Percentiles rank a stretch among this genome's conserved stretches.
Evolutionary conservation across 2,329 filamentous ascomycete genomes (phyloP).

Genomic region (Cercospora berteroae): DNA sequence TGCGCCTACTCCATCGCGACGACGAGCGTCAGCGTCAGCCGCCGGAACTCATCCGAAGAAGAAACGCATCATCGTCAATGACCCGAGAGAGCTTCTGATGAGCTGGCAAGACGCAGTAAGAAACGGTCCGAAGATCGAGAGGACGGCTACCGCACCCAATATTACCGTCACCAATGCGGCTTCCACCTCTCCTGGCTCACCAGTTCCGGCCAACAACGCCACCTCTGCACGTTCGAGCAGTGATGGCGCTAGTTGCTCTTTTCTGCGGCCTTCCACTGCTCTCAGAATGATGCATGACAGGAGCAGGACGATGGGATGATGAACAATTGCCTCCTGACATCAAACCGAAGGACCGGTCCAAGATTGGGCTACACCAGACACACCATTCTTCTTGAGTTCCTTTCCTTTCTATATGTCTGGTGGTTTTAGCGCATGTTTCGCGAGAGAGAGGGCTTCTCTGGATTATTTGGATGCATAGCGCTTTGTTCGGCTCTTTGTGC

Average conservation of each 20-base stretch:
- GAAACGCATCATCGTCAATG: slow-evolving; percentile 2
- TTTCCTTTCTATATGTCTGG: background rate
- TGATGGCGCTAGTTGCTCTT: background rate
- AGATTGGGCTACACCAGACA: background rate
- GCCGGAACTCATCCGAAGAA: background rate
- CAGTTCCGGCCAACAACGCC: background rate
- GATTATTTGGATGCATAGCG: slow-evolving; percentile 14
- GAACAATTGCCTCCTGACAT: no score
- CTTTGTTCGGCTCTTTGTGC: background rate
- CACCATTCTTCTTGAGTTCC: background rate
- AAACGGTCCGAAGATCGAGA: background rate
- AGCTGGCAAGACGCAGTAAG: slow-evolving; percentile 8
- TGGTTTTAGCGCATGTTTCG: background rate
- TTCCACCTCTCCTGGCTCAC: background rate
- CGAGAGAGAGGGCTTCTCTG: background rate
- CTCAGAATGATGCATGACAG: background rate
- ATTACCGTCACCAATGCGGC: background rate
- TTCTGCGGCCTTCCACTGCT: background rate
- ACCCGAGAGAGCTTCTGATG: slow-evolving; percentile 8
- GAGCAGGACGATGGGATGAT: background rate
- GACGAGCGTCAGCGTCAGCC: background rate
- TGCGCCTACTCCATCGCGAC: background rate
- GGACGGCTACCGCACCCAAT: background rate
- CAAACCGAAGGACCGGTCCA: background rate
- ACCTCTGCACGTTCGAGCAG: background rate